phyloP scores from a whole-genome alignment of 495 filamentous ascomycete species.

The Lophiostoma macrostomum region DNA sequence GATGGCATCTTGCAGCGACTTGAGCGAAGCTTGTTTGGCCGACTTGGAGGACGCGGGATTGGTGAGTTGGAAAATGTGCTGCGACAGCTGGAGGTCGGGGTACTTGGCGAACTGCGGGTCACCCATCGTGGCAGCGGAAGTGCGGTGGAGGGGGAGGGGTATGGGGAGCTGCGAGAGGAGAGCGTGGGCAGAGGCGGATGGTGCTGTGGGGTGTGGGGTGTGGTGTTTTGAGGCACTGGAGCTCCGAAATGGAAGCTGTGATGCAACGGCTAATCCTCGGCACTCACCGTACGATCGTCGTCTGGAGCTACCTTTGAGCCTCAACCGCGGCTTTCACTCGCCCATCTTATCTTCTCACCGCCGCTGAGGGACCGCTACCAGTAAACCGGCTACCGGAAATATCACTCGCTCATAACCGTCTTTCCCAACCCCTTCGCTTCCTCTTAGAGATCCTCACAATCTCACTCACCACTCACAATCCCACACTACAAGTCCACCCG shows the following conservation, averaged over 20 bases:
- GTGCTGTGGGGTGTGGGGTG: background rate
- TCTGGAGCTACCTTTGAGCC: too few species aligned
- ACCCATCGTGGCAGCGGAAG: slow-evolving; percentile 62
- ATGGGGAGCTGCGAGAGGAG: background rate
- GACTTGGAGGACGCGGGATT: slow-evolving; percentile 72
- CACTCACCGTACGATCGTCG: too few species aligned
- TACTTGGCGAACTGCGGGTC: slow-evolving; percentile 97
- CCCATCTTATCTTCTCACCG: too few species aligned
- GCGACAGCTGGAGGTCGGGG: slow-evolving; percentile 84
- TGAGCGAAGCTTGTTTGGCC: slow-evolving; percentile 69
- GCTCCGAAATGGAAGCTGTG: slow-evolving; percentile 19
- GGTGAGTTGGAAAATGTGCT: slow-evolving; percentile 95
- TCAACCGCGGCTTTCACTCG: background rate
- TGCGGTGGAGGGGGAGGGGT: slow-evolving; percentile 1
- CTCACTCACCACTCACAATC: too few species aligned
- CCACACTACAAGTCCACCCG: background rate
- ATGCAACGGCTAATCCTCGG: slow-evolving; percentile 6
- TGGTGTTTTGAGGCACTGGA: slow-evolving; percentile 25
- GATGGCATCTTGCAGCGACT: slow-evolving; percentile 90
- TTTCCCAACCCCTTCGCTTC: too few species aligned
- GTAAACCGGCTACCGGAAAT: too few species aligned
- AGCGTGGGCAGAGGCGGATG: background rate
- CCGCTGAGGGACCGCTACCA: too few species aligned
- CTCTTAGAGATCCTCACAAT: too few species aligned
- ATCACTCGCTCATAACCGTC: too few species aligned